Evolutionary conservation across 306 rosid species (phyloP).

Genomic region (Quercus parvula): DNA sequence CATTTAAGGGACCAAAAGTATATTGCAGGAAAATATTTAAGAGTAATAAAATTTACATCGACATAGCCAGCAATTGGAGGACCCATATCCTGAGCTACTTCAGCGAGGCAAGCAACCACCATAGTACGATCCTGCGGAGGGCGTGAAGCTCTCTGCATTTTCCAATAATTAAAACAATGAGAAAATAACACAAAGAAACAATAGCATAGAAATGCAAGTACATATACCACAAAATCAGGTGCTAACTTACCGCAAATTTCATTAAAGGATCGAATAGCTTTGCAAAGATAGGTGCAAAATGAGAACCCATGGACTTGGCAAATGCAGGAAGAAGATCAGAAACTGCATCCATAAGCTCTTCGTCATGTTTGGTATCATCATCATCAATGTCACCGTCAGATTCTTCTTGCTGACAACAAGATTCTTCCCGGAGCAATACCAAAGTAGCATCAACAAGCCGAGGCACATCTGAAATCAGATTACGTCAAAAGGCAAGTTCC

Average conservation of each 20-base stretch:
- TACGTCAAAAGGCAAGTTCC: not conserved
- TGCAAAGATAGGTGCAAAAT: slow-evolving; percentile 85
- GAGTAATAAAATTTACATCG: slow-evolving; percentile 55
- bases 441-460: slow-evolving; percentile 76
- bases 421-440: slow-evolving; percentile 73
- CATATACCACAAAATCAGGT: not conserved
- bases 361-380: slow-evolving; percentile 74
- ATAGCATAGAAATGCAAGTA: slow-evolving; percentile 7
- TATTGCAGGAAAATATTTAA: not conserved
- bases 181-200: not conserved
- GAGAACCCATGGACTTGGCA: slow-evolving; percentile 94
- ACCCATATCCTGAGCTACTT: slow-evolving; percentile 98
- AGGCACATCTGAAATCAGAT: slow-evolving; percentile 50
- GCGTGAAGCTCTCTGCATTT: slow-evolving; percentile 79
- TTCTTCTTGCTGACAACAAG: slow-evolving; percentile 79
- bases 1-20: no score
- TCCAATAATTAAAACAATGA: slow-evolving; percentile 24
- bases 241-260: slow-evolving; percentile 79
- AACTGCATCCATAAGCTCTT: slow-evolving; percentile 96
- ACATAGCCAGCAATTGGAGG: slow-evolving; percentile 83
- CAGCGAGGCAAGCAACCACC: slow-evolving; percentile 99
- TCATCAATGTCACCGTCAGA: slow-evolving; percentile 86
- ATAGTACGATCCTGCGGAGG: slow-evolving; percentile 93
- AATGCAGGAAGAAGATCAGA: slow-evolving; percentile 95
- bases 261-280: slow-evolving; percentile 80